These are phyloP conservation scores for Eucalyptus cloeziana DNA, from an alignment of 345 rosid species.

Conservation along the genomic window DNA sequence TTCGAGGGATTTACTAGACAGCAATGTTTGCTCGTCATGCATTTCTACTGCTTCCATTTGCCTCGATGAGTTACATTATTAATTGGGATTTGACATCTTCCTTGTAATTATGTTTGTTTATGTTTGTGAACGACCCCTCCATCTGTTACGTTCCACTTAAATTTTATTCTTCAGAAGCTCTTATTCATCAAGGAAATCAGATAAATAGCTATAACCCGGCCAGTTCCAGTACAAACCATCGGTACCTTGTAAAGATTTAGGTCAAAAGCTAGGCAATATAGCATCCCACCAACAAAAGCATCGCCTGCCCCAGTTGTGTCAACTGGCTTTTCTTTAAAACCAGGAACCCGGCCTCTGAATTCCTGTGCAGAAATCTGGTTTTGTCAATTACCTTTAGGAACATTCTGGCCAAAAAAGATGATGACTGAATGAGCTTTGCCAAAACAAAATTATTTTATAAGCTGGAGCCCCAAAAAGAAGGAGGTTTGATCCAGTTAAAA, in stretches of 20 bases:
- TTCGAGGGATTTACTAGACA: not conserved
- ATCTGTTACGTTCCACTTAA: not conserved
- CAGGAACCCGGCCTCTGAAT: slow-evolving; percentile 57
- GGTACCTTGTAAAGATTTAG: slow-evolving; percentile 26
- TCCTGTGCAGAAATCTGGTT: slow-evolving; percentile 15
- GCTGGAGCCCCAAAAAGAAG: not conserved
- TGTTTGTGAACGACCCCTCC: not conserved
- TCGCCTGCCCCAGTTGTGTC: slow-evolving; percentile 89
- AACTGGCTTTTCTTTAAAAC: slow-evolving; percentile 49
- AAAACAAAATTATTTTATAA: not conserved
- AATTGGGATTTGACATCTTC: not conserved
- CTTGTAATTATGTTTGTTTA: not conserved
- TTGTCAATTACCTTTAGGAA: not conserved
- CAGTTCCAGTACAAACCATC: not conserved
- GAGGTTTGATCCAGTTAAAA: not conserved
- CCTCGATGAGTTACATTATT: not conserved
- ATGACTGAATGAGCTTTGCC: not conserved
- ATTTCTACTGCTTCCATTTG: not conserved
- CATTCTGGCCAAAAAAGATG: not conserved
- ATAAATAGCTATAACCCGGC: not conserved
- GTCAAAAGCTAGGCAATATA: slow-evolving; percentile 50
- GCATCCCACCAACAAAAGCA: slow-evolving; percentile 66
- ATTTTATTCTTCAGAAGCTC: not conserved
- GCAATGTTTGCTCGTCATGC: not conserved
- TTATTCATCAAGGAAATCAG: not conserved